phyloP scores from a whole-genome alignment of 2,329 filamentous ascomycete species.

The Emmonsia crescens region DNA sequence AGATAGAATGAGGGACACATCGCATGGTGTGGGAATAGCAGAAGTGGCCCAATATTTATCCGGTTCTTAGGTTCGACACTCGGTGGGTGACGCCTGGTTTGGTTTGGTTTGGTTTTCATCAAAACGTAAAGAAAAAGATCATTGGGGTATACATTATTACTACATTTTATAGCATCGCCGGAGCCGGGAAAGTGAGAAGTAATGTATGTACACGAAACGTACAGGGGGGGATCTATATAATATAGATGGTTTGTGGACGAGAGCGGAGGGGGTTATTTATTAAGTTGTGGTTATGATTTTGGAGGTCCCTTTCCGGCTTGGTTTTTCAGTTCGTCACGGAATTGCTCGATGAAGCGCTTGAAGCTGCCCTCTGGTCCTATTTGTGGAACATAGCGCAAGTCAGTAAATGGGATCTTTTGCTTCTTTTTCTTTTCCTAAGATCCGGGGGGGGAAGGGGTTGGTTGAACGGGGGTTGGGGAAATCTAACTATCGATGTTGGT shows the following conservation, averaged over 20 bases:
- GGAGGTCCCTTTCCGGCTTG: constrained; percentile 16
- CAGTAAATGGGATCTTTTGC: background rate
- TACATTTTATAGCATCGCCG: background rate
- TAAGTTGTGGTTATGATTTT: background rate
- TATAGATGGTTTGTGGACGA: no score
- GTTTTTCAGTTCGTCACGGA: constrained; percentile 22
- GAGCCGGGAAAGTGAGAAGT: background rate
- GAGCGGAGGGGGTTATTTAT: background rate
- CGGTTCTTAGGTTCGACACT: background rate
- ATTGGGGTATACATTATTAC: background rate
- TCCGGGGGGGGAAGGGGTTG: background rate
- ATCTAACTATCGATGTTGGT: constrained; percentile 29
- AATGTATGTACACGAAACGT: background rate
- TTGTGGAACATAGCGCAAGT: background rate
- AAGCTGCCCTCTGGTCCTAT: constrained; percentile 10
- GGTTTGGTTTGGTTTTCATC: background rate
- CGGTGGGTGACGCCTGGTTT: background rate
- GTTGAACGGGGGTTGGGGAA: background rate
- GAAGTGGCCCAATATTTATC: background rate
- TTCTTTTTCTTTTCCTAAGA: background rate
- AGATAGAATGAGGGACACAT: background rate
- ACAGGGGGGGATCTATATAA: background rate
- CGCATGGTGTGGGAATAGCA: background rate
- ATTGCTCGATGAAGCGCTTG: constrained; percentile 19
- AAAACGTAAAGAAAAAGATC: background rate